phyloP scores from a whole-genome alignment of 345 rosid species.

The Syzygium aqueum region DNA sequence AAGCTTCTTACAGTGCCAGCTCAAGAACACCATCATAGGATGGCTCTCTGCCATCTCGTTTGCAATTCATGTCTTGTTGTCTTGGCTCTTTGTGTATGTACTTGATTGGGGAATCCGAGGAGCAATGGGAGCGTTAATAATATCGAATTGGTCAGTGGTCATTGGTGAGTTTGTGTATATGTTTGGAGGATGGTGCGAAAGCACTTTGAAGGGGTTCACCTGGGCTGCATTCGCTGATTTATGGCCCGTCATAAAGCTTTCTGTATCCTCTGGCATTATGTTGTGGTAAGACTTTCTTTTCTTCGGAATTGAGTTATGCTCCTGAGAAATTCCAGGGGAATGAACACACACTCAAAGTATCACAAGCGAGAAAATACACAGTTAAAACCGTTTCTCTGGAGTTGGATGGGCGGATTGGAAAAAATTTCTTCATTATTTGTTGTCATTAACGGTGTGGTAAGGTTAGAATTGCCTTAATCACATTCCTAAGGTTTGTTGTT shows the following conservation, averaged over 20 bases:
- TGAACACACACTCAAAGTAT: not conserved
- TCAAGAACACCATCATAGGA: constrained; percentile 2
- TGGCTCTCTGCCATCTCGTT: constrained; percentile 5
- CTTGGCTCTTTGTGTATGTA: constrained; percentile 13
- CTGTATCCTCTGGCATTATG: constrained; percentile 52
- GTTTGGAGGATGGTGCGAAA: constrained; percentile 22
- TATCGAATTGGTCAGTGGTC: constrained; percentile 10
- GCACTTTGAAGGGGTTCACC: constrained; percentile 20
- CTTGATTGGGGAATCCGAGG: constrained; percentile 17
- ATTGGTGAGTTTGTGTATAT: constrained; percentile 20
- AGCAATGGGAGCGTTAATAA: constrained; percentile 14
- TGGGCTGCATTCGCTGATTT: constrained; percentile 13
- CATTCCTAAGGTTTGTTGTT: not conserved
- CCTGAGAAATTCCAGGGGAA: not conserved
- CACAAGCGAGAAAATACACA: not conserved
- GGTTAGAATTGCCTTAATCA: not conserved
- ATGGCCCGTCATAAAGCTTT: constrained; percentile 20
- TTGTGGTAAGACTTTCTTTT: constrained; percentile 23
- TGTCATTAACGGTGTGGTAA: not conserved
- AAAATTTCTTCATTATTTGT: not conserved
- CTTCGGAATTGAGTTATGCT: not conserved
- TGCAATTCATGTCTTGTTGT: not conserved
- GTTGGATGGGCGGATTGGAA: not conserved
- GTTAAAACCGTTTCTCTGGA: not conserved
- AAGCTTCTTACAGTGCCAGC: constrained; percentile 10